Percentiles rank a stretch among this genome's conserved stretches.
Conservation (phyloP, 225 moss, liverwort and hornwort species). For the Polytrichum formosum region DNA sequence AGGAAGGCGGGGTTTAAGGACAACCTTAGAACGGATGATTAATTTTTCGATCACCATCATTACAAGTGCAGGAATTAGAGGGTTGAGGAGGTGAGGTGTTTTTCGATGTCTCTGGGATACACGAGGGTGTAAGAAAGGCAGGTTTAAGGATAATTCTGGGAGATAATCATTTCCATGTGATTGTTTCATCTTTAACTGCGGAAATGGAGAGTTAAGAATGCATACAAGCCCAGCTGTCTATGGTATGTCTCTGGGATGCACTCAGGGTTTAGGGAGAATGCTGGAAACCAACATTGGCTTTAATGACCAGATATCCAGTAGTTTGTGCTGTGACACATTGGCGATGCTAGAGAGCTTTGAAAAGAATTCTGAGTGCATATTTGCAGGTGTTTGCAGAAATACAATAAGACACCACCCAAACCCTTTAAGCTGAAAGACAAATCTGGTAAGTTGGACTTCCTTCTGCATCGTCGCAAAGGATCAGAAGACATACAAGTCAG, state of each 20-base stretch:
- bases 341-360: not conserved
- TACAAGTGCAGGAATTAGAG: not conserved
- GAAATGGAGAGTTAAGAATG: not conserved
- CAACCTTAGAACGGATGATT: no score
- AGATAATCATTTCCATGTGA: not conserved
- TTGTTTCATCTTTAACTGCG: not conserved
- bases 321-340: not conserved
- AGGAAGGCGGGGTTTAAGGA: no score
- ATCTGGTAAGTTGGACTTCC: constrained; percentile 24
- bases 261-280: no score
- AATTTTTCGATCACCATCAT: no score
- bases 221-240: no score
- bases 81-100: not conserved
- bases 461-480: constrained; percentile 37
- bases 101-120: no score
- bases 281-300: not conserved
- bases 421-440: constrained; percentile 38
- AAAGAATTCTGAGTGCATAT: not conserved
- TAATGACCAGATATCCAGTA: not conserved
- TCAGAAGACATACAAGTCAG: constrained; percentile 33
- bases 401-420: constrained; percentile 38
- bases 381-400: constrained; percentile 38
- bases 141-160: not conserved
- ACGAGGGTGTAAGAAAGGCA: not conserved
- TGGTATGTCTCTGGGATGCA: not conserved